phyloP scores from a whole-genome alignment of 2,329 filamentous ascomycete genomes.

The Penicillium sp. region DNA sequence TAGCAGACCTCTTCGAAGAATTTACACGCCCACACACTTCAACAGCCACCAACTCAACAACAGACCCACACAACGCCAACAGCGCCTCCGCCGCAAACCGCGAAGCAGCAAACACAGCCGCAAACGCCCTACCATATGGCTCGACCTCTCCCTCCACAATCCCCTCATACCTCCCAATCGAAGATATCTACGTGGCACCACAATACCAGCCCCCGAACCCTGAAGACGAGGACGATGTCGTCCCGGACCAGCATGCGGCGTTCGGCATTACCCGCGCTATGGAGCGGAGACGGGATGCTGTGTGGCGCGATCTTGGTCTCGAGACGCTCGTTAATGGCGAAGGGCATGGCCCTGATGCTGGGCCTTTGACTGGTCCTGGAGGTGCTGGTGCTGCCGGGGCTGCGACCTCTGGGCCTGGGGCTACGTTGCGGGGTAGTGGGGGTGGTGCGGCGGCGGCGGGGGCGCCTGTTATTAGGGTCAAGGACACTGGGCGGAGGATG shows the following conservation, averaged over 20 bases:
- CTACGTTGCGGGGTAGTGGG: constrained; percentile 20
- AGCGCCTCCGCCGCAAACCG: background rate
- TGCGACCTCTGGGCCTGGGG: constrained; percentile 14
- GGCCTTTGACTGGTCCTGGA: constrained; percentile 16
- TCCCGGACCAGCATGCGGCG: constrained; percentile 65
- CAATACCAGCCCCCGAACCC: constrained; percentile 63
- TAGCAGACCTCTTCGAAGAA: constrained; percentile 52
- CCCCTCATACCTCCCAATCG: constrained; percentile 50
- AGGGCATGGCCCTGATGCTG: constrained; percentile 18
- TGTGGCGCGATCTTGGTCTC: constrained; percentile 60
- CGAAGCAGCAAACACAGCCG: constrained; percentile 4
- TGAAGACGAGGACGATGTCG: constrained; percentile 66
- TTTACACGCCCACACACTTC: constrained; percentile 47
- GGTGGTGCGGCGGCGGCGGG: constrained; percentile 18
- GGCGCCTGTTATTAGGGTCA: constrained; percentile 25
- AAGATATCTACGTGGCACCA: constrained; percentile 60
- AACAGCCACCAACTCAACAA: constrained; percentile 7
- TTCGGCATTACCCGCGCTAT: constrained; percentile 65
- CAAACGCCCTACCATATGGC: constrained; percentile 28
- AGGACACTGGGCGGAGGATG: constrained; percentile 36
- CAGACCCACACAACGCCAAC: constrained; percentile 3
- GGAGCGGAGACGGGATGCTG: constrained; percentile 52
- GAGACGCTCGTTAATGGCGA: constrained; percentile 48
- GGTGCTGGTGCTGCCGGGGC: constrained; percentile 21
- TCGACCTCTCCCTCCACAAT: constrained; percentile 33